Evolutionary conservation across 768 basidiomycete species (phyloP), one percentile per base, ranked within the genome.

Genomic region (Cystofilobasidium bisporidii): DNA sequence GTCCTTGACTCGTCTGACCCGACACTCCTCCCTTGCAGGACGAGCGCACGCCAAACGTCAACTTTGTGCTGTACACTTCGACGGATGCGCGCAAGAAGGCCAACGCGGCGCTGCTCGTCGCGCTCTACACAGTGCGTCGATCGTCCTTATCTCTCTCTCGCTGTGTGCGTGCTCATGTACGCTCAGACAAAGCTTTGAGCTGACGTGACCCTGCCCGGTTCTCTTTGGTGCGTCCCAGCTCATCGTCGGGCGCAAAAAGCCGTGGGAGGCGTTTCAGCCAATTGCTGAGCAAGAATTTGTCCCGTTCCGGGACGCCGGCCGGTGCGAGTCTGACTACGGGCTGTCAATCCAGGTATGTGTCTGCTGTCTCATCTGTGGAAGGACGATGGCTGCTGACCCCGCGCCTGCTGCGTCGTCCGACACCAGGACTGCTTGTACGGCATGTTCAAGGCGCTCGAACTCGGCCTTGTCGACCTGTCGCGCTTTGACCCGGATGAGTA

Each of bases 181-280:
- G n/a, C n/a, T n/a, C 5, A 17, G 22, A 10, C 24, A 6, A 18
- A 30, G 20, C 28, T 38, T 22, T 32, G 8, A 28, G 53, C 36
- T 68, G 56, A 3, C 32, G 53, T 18, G 8, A 56, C 5, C 20
- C 18, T 48, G n/a, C n/a, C n/a, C n/a, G n/a, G n/a, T 32, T 18
- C n/a, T 30, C 1, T 68, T 59, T 12, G 6, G 3, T 32, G 6
- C 64, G 61, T 63, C 59, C 65, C 74, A 96, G 92, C 87, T 97
- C 85, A 92, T 98, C 72, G 91, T 96, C 1, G 86, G 87, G 76
- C 82, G 87, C 63, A 86, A 86, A 67, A 83, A 88, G 24, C 93
- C 94, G 36, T 93, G 90, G 86, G 89, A 93, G 77, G 91, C 92
- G 3, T 93, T 97, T 76, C 86, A 90, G 71, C 93, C 94, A 2